Base-by-base conservation (phyloP, 1,139 yeast genomes). In the Geotrichum candidum region DNA sequence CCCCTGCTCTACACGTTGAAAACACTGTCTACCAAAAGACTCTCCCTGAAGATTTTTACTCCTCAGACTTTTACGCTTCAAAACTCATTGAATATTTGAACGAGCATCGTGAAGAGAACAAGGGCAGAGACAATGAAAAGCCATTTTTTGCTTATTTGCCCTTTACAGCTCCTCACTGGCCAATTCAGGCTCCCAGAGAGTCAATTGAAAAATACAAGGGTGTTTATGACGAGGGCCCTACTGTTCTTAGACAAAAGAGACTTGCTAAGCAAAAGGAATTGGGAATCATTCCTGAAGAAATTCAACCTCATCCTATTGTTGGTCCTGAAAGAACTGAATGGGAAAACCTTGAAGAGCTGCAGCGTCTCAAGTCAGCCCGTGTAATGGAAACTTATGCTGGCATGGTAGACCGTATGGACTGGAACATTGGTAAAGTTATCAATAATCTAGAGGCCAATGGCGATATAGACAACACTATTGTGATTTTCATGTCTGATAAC, bases 151-250 rank as follows among this genome's bases (percentile, higher is more conserved):
- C 84, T 1, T 72, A 76, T 55, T 70, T 83, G 61, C 82, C 86
- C 1, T 82, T 80, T 65, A 82, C 85, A 3, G 86, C 86, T 1
- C 86, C 86, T 1, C 86, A 83, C 68, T 83, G 86, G 86, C 86
- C 86, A 7, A 76, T 78, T 63, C 86, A 83, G 70, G 86, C 86
- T 0, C 85, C 84, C 1, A 71, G 72, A 55, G 80, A 80, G 6
- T 68, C 75, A 23, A 76, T 82, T 61, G 76, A 72, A 2, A 82
- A 82, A 64, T 83, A 83, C 70, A 73, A 74, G 58, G 86, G 85
- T 1, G 67, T 71, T 11, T 82, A 83, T 67, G 79, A 80, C 65
- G 74, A 72, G 11, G 86, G 86, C 1, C 85, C 86, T 0, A 78
- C 73, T 27, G 76, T 67, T 3, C 72, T 82, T 58, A 71, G 86